phyloP scores from a whole-genome alignment of 257 asterid genomes.

The Solanum chmielewskii region DNA sequence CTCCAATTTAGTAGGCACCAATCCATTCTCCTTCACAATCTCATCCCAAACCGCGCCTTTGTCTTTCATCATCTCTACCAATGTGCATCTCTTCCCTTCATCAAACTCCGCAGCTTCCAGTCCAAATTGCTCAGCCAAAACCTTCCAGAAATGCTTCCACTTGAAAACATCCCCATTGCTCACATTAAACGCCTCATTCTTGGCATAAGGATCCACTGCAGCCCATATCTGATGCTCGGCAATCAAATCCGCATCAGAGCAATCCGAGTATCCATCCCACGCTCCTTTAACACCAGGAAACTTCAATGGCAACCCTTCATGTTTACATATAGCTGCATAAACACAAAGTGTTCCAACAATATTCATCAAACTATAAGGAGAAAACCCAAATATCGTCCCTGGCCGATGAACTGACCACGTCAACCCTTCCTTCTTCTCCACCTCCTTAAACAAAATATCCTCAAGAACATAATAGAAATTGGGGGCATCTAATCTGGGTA shows the following conservation, averaged over 20 bases:
- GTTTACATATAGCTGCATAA: slow-evolving; percentile 85
- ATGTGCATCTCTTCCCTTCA: slow-evolving; percentile 34
- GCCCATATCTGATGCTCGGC: slow-evolving; percentile 98
- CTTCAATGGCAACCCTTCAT: slow-evolving; percentile 51
- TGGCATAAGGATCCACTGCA: slow-evolving; percentile 80
- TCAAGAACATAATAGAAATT: slow-evolving; percentile 63
- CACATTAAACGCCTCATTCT: slow-evolving; percentile 84
- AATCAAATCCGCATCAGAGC: slow-evolving; percentile 80
- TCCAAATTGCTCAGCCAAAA: slow-evolving; percentile 79
- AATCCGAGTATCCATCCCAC: slow-evolving; percentile 74
- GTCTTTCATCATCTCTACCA: slow-evolving; percentile 67
- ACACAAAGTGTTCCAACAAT: slow-evolving; percentile 67
- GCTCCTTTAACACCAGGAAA: slow-evolving; percentile 66
- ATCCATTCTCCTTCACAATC: slow-evolving; percentile 55
- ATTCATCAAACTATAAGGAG: slow-evolving; percentile 75
- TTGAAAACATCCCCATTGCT: slow-evolving; percentile 85
- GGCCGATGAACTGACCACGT: slow-evolving; percentile 91
- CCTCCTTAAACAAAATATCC: slow-evolving; percentile 62
- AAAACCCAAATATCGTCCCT: slow-evolving; percentile 65
- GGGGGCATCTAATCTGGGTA: slow-evolving; percentile 41
- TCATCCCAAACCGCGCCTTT: slow-evolving; percentile 80
- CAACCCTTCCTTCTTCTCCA: slow-evolving; percentile 55
- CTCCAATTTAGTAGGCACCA: slow-evolving; percentile 43
- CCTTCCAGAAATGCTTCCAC: slow-evolving; percentile 93
- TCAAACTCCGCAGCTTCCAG: slow-evolving; percentile 47